These are phyloP conservation scores for Pseudotsuga menziesii DNA, from an alignment of 75 land plant genomes.

Conservation along the genomic window DNA sequence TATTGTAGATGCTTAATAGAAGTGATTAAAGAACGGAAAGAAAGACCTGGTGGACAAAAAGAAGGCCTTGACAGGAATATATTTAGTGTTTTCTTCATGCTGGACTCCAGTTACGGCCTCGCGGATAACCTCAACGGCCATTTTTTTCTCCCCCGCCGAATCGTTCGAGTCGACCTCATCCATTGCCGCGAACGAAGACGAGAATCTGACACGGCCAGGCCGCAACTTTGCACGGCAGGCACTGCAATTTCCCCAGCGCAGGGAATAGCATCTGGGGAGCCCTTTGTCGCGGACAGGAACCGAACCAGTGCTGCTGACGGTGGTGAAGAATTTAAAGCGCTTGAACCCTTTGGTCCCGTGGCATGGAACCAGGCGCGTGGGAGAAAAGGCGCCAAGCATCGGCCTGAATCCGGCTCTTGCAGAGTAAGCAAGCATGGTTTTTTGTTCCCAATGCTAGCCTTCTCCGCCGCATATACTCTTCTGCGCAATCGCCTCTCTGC, in stretches of 20 bases:
- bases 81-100: slow-evolving; percentile 24
- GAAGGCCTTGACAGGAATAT: slow-evolving; percentile 53
- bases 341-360: background rate
- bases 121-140: background rate
- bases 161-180: slow-evolving; percentile 3
- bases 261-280: background rate
- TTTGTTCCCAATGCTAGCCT: background rate
- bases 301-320: background rate
- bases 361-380: background rate
- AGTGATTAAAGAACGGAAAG: background rate
- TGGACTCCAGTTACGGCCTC: slow-evolving; percentile 14
- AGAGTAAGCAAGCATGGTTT: background rate
- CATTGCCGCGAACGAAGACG: slow-evolving; percentile 3
- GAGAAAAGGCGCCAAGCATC: background rate
- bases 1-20: too few species aligned
- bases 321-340: background rate
- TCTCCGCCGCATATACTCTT: background rate
- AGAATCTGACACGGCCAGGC: background rate
- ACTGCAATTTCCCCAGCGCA: too few species aligned
- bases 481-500: background rate
- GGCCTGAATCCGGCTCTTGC: slow-evolving; percentile 6
- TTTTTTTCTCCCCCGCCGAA: background rate
- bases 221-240: background rate
- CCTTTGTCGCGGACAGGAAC: background rate
- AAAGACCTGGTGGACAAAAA: slow-evolving; percentile 45